phyloP scores from a whole-genome alignment of 2,329 filamentous ascomycete species.

The Hypoxylon sp. region DNA sequence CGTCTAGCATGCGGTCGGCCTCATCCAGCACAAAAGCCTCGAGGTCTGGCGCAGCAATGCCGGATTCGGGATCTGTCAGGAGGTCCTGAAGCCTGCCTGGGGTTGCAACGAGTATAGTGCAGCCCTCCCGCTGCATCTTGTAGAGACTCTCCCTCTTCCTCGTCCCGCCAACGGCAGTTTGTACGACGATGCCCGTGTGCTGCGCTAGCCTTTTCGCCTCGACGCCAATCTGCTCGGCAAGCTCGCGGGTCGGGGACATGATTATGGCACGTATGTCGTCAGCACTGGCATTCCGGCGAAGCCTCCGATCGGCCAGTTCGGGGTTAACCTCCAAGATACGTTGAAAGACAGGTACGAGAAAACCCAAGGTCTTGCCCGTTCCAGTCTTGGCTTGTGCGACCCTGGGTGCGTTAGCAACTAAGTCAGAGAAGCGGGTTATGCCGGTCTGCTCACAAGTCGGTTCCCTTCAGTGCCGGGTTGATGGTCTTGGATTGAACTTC shows the following conservation, averaged over 20 bases:
- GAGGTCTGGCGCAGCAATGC: conserved; percentile 78
- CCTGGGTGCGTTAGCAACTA: conserved; percentile 51
- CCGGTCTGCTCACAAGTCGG: conserved; percentile 74
- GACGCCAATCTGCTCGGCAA: conserved; percentile 80
- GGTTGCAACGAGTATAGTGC: conserved; percentile 89
- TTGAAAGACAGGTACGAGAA: conserved; percentile 86
- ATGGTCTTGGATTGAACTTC: conserved; percentile 90
- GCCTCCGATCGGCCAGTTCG: conserved; percentile 59
- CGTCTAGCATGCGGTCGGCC: conserved; percentile 97
- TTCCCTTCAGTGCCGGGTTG: conserved; percentile 77
- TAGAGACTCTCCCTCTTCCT: conserved; percentile 74
- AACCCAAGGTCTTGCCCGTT: conserved; percentile 95
- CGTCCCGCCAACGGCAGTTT: conserved; percentile 91
- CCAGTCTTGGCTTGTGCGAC: conserved; percentile 96
- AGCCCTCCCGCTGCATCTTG: conserved; percentile 76
- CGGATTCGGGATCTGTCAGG: conserved; percentile 68
- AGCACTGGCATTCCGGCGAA: conserved; percentile 50
- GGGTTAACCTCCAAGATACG: conserved; percentile 74
- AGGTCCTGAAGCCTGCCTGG: conserved; percentile 88
- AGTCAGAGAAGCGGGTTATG: background rate
- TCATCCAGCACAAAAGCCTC: conserved; percentile 95
- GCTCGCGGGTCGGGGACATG: conserved; percentile 80
- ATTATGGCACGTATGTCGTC: conserved; percentile 74
- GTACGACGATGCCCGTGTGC: conserved; percentile 71
- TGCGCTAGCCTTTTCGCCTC: conserved; percentile 75